Percentiles rank a stretch among this genome's conserved stretches.
Evolutionary conservation across 116 monocot genomes (phyloP).

Genomic region (Posidonia oceanica): DNA sequence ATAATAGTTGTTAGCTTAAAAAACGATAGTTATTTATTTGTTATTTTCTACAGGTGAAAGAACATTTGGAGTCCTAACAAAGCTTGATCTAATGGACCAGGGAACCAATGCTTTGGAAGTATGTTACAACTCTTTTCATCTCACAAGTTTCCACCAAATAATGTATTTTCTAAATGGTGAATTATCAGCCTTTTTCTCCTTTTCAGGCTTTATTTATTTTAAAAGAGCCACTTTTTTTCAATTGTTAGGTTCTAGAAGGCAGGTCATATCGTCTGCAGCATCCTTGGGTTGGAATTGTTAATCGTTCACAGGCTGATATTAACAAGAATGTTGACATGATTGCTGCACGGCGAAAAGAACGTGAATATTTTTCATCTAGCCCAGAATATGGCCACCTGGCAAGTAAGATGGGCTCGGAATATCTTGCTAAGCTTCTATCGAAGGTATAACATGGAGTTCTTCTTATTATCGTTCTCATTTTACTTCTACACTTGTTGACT

Average conservation of each 20-base stretch:
- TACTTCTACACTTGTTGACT: background rate
- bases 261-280: slow-evolving; percentile 90
- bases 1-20: background rate
- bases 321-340: slow-evolving; percentile 99
- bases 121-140: slow-evolving; percentile 11
- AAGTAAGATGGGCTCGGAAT: slow-evolving; percentile 97
- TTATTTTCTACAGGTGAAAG: slow-evolving; percentile 59
- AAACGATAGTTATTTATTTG: background rate
- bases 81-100: slow-evolving; percentile 99
- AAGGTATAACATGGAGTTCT: slow-evolving; percentile 20
- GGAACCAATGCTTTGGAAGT: slow-evolving; percentile 99
- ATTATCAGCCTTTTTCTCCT: background rate
- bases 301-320: slow-evolving; percentile 98
- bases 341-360: slow-evolving; percentile 74
- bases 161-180: background rate
- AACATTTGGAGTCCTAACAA: slow-evolving; percentile 97
- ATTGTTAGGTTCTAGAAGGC: slow-evolving; percentile 81
- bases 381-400: slow-evolving; percentile 95
- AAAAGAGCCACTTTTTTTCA: background rate
- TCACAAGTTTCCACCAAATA: background rate
- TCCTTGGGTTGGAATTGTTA: slow-evolving; percentile 99
- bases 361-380: slow-evolving; percentile 82
- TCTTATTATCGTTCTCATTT: background rate
- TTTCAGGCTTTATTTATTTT: background rate
- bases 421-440: slow-evolving; percentile 89